phyloP scores from a whole-genome alignment of 495 filamentous ascomycete genomes.

The Cladorrhinum samala region DNA sequence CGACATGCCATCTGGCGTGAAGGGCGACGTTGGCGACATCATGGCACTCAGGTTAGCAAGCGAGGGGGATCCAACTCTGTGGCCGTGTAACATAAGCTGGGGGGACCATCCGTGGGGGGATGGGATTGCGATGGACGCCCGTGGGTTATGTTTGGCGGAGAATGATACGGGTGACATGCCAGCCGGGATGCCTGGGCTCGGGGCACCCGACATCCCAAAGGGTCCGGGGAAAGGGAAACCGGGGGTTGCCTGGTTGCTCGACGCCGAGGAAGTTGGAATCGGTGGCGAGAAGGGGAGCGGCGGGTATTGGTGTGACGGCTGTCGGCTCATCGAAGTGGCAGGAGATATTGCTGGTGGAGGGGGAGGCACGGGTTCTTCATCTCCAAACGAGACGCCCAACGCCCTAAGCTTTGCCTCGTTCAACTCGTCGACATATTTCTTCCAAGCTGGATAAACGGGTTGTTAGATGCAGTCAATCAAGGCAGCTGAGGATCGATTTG shows the following conservation, averaged over 20 bases:
- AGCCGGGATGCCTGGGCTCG: conserved; percentile 51
- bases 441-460: conserved; percentile 55
- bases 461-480: neutral
- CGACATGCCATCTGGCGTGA: conserved; percentile 42
- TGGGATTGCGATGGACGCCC: conserved; percentile 49
- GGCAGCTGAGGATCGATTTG: neutral
- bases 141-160: conserved; percentile 45
- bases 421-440: conserved; percentile 69
- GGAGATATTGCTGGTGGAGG: conserved; percentile 49
- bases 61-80: conserved; percentile 53
- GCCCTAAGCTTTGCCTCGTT: conserved; percentile 87
- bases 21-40: conserved; percentile 48
- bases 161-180: conserved; percentile 53
- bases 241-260: conserved; percentile 53
- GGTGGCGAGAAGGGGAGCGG: conserved; percentile 68
- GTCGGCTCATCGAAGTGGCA: conserved; percentile 49
- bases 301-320: conserved; percentile 57
- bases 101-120: conserved; percentile 50
- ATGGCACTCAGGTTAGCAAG: conserved; percentile 42
- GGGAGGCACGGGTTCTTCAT: conserved; percentile 57
- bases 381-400: conserved; percentile 74
- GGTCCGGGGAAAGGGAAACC: conserved; percentile 55
- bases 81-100: conserved; percentile 46
- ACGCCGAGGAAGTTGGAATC: conserved; percentile 56
- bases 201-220: conserved; percentile 49